Evolutionary conservation across 192 early-diverging fungal genomes (phyloP), one percentile per base, ranked within the genome.

Genomic region (Backusella tuberculispora): DNA sequence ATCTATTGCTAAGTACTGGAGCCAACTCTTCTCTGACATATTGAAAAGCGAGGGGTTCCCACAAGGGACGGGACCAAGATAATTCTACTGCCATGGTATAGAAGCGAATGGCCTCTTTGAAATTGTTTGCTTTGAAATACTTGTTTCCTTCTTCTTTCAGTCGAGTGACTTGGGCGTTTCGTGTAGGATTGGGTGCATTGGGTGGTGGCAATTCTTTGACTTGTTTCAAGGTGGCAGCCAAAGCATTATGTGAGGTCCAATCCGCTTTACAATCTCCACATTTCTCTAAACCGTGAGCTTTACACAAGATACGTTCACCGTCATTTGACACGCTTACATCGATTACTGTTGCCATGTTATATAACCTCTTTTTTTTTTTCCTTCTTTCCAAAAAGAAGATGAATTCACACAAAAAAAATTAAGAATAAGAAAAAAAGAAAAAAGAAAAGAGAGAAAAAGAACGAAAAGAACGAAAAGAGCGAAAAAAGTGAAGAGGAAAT

Each of bases 81-180:
- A 96, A 78, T 26, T 90, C 93, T 60, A 97, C 90, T 7, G 97
- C 97, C 77, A 95, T 90, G 26, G 93, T 90, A 84, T 99, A 99
- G 53, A 90, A 88, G 6, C 85, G 81, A 76, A 97, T 92, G 17
- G 97, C 96, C 75, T 94, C 91, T 29, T 85, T 84, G 77, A 91
- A 95, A 42, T 95, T 90, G 76, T 93, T 92, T 13, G 82, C 85
- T 15, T 93, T 94, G 87, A 95, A 95, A 73, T 85, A 68, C 66
- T 92, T 92, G 89, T 99, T 98, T 53, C 97, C 97, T 29, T 91
- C 90, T n/a, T 89, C 88, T 70, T 81, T 85, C 43, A 87, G 82
- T 83, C 89, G 76, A 80, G 78, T 84, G 70, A 85, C 84, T 85
- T 90, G 81, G 77, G 82, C 70, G 56, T 89, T 83, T 63, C 82